Conservation (phyloP, 2,329 filamentous ascomycete species). For the Alternaria sp. region DNA sequence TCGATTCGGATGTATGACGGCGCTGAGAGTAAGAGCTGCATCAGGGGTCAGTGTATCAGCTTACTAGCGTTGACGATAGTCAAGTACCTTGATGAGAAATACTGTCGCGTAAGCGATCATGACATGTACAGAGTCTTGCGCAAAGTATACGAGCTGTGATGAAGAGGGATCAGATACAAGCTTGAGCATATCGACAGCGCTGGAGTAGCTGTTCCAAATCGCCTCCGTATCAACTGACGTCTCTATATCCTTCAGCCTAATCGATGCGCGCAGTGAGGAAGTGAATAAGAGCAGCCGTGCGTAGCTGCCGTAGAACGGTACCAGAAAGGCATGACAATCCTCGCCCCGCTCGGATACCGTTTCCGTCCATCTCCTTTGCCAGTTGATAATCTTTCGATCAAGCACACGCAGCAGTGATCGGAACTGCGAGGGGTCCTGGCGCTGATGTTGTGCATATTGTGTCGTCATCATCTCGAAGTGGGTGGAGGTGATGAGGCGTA, state of each 20-base stretch:
- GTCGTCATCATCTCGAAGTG: background rate
- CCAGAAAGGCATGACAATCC: background rate
- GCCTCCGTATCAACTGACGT: background rate
- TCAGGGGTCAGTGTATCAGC: background rate
- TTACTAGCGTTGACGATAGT: rapidly evolving
- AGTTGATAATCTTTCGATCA: background rate
- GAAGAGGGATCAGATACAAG: background rate
- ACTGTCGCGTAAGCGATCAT: background rate
- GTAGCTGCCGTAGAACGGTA: background rate
- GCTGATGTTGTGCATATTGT: background rate
- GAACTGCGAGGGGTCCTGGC: background rate
- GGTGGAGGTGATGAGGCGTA: background rate
- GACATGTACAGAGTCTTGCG: background rate
- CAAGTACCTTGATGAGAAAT: background rate
- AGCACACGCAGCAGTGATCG: background rate
- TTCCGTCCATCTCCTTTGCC: background rate
- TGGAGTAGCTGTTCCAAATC: background rate
- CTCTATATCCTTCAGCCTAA: background rate
- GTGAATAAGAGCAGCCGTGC: background rate
- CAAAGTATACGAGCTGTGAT: background rate
- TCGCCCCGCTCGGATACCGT: background rate
- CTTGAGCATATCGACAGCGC: background rate
- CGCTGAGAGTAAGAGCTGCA: background rate
- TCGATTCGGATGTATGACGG: background rate
- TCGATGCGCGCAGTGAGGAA: background rate